Evolutionary conservation across 140 eudicot genomes (phyloP).

Genomic region (Cichorium intybus): DNA sequence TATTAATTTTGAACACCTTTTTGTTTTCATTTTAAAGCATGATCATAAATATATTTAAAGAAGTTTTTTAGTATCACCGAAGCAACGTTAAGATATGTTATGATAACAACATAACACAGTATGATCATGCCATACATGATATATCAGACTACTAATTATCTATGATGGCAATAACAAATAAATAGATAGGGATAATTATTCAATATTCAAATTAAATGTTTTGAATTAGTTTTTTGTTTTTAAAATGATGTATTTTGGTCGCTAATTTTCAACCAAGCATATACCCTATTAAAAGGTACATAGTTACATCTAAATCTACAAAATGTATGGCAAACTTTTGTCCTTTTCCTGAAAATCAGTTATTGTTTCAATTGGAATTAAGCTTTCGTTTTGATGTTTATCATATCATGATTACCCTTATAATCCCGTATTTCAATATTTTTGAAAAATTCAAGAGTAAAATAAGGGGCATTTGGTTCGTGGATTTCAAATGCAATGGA

Average conservation of each 20-base stretch:
- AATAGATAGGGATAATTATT: neutral
- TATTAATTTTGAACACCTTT: neutral
- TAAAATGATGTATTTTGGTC: neutral
- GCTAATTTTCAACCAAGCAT: too few species aligned
- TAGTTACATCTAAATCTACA: neutral
- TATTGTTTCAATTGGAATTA: neutral
- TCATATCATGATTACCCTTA: neutral
- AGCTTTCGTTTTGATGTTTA: neutral
- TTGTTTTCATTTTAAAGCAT: neutral
- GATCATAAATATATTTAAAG: neutral
- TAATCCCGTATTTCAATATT: neutral
- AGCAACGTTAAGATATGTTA: neutral
- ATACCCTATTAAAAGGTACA: too few species aligned
- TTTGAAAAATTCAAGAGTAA: neutral
- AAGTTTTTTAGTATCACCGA: neutral
- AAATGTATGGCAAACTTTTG: neutral
- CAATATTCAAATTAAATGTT: neutral
- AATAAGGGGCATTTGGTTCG: too few species aligned
- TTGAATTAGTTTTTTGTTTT: too few species aligned
- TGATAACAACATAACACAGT: neutral
- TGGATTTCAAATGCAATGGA: too few species aligned
- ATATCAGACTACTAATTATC: neutral
- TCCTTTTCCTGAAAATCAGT: neutral
- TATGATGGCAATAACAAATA: neutral
- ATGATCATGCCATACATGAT: neutral